A percentile compares a stretch with the other conserved stretches of the same genome.
phyloP scores from a whole-genome alignment of 768 basidiomycete genomes.

The Leucocoprinus birnbaumii region DNA sequence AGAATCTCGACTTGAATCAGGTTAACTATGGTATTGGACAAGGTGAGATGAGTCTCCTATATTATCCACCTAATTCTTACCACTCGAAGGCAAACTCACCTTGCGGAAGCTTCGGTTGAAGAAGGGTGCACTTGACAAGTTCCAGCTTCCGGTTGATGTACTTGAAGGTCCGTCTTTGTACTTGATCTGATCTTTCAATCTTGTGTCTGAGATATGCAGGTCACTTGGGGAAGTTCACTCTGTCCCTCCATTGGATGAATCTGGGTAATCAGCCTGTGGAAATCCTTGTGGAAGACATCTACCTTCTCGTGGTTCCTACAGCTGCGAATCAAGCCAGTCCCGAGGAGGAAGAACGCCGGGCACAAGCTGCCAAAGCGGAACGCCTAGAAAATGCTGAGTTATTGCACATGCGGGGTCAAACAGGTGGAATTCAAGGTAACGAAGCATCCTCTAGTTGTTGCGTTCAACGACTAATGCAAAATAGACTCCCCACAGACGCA shows the following conservation, averaged over 20 bases:
- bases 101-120: conserved; percentile 84
- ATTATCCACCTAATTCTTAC: neutral
- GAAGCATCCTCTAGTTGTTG: conserved; percentile 5
- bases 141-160: conserved; percentile 93
- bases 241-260: conserved; percentile 89
- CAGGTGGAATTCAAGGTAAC: conserved; percentile 48
- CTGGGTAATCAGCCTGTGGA: conserved; percentile 89
- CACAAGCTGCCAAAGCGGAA: conserved; percentile 85
- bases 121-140: conserved; percentile 92
- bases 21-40: conserved; percentile 91
- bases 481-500: conserved; percentile 70
- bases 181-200: neutral
- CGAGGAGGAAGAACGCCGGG: conserved; percentile 80
- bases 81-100: conserved; percentile 62
- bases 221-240: conserved; percentile 80
- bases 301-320: conserved; percentile 87
- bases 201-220: conserved; percentile 38
- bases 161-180: conserved; percentile 64
- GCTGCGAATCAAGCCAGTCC: conserved; percentile 65
- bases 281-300: conserved; percentile 89
- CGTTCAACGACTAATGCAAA: conserved; percentile 7
- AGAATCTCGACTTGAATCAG: conserved; percentile 92
- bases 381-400: conserved; percentile 87
- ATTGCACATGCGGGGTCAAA: conserved; percentile 62
- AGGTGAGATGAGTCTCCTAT: conserved; percentile 39